Percentiles rank a stretch among this genome's conserved stretches.
phyloP scores from a whole-genome alignment of 108 stramenopile genomes.

The Skeletonema grethae region DNA sequence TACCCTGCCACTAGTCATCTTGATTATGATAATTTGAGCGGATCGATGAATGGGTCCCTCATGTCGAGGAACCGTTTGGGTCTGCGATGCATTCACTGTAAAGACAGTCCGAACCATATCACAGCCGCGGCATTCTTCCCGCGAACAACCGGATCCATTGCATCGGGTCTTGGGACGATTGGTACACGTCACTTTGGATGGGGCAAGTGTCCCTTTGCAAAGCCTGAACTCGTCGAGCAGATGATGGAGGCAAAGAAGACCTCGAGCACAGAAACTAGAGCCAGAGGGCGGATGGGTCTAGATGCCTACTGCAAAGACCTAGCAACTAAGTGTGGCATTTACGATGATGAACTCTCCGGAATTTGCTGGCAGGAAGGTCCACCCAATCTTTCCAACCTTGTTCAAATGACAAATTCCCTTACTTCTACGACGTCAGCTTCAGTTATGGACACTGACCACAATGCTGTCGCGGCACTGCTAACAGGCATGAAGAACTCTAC shows the following conservation, averaged over 20 bases:
- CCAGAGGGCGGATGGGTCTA: constrained; percentile 40
- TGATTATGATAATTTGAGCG: constrained; percentile 20
- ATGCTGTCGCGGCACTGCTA: constrained; percentile 39
- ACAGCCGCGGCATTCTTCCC: constrained; percentile 54
- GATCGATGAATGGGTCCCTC: constrained; percentile 16
- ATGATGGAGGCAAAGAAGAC: constrained; percentile 50
- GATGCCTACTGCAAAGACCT: constrained; percentile 54
- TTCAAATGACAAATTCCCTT: not conserved
- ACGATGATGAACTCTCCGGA: constrained; percentile 34
- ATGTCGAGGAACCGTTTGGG: constrained; percentile 37
- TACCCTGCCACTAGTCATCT: constrained; percentile 33
- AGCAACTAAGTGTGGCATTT: constrained; percentile 35
- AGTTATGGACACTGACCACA: constrained; percentile 13
- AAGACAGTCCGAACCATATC: constrained; percentile 29
- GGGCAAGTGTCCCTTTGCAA: constrained; percentile 47
- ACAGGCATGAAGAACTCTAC: constrained; percentile 36
- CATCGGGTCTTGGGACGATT: constrained; percentile 54
- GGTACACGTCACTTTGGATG: constrained; percentile 46
- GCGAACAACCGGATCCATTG: constrained; percentile 42
- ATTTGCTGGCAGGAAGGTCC: constrained; percentile 38
- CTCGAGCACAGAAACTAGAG: constrained; percentile 38
- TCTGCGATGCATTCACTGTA: constrained; percentile 53
- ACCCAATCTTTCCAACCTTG: not conserved
- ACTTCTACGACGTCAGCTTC: not conserved
- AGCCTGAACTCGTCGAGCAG: constrained; percentile 27